A percentile compares a stretch with the other conserved stretches of the same genome.
These are phyloP conservation scores for Physaria fendleri DNA, from an alignment of 345 rosid genomes.

Conservation along the genomic window DNA sequence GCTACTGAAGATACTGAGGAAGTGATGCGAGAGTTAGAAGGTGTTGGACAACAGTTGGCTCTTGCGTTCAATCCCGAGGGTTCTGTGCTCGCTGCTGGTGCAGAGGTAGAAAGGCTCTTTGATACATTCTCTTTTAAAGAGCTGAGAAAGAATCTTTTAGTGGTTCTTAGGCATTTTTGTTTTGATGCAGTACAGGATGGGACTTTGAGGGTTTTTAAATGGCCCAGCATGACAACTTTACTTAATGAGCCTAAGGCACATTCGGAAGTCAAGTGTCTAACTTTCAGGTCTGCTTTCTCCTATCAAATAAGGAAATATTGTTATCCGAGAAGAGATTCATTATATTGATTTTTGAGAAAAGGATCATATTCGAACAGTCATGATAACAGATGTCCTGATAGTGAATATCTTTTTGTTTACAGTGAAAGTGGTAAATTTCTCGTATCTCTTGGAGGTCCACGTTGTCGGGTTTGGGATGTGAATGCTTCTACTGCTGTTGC, in stretches of 20 bases:
- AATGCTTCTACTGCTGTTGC: slow-evolving; percentile 47
- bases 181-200: slow-evolving; percentile 89
- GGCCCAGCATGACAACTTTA: slow-evolving; percentile 79
- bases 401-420: slow-evolving; percentile 26
- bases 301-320: neutral
- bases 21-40: slow-evolving; percentile 44
- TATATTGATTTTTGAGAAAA: neutral
- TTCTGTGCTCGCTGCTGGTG: slow-evolving; percentile 67
- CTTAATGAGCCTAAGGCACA: slow-evolving; percentile 63
- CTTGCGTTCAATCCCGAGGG: slow-evolving; percentile 63
- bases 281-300: slow-evolving; percentile 59
- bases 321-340: neutral
- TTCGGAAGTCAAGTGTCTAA: slow-evolving; percentile 52
- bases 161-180: slow-evolving; percentile 28
- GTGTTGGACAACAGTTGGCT: slow-evolving; percentile 72
- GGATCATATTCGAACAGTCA: neutral
- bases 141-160: neutral
- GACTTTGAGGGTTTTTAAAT: slow-evolving; percentile 67
- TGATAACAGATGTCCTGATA: slow-evolving; percentile 14
- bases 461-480: slow-evolving; percentile 88
- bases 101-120: slow-evolving; percentile 54
- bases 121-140: neutral
- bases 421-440: slow-evolving; percentile 82
- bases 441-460: slow-evolving; percentile 66
- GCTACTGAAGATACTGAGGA: slow-evolving; percentile 47